phyloP scores from a whole-genome alignment of 2,329 filamentous ascomycete species.

The Alternaria arborescens region DNA sequence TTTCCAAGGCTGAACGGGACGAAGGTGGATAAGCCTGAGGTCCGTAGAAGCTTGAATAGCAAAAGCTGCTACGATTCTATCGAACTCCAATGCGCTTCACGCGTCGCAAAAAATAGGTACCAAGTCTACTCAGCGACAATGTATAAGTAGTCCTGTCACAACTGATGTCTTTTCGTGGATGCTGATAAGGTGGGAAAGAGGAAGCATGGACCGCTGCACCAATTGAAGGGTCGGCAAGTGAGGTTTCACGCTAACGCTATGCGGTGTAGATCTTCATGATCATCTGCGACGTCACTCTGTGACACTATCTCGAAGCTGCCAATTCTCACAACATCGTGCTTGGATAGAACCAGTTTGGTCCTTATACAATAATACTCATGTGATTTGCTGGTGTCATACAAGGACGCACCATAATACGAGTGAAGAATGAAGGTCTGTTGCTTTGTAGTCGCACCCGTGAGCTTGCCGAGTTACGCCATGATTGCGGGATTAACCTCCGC shows the following conservation, averaged over 20 bases:
- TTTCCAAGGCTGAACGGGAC: constrained; percentile 1
- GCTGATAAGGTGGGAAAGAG: constrained; percentile 23
- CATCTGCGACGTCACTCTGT: constrained; percentile 8
- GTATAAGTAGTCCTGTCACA: constrained; percentile 6
- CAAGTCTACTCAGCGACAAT: neutral
- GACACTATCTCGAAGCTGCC: neutral
- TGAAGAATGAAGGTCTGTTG: neutral
- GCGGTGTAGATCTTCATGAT: neutral
- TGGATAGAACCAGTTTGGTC: neutral
- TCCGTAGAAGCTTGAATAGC: constrained; percentile 5
- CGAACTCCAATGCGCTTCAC: constrained; percentile 1
- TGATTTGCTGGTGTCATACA: neutral
- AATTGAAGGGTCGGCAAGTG: constrained; percentile 3
- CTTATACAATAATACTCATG: too few relatives aligned
- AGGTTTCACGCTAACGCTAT: constrained; percentile 29
- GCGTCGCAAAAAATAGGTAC: neutral
- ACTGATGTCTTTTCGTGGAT: constrained; percentile 4
- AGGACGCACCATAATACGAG: neutral
- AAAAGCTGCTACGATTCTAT: constrained; percentile 11
- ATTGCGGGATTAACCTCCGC: neutral
- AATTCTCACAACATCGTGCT: neutral
- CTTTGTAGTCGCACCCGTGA: neutral
- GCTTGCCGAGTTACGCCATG: neutral
- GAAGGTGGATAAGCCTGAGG: constrained; percentile 13
- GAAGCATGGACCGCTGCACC: constrained; percentile 13